phyloP scores from a whole-genome alignment of 148 eudicot genomes.

The Silene uniflora region DNA sequence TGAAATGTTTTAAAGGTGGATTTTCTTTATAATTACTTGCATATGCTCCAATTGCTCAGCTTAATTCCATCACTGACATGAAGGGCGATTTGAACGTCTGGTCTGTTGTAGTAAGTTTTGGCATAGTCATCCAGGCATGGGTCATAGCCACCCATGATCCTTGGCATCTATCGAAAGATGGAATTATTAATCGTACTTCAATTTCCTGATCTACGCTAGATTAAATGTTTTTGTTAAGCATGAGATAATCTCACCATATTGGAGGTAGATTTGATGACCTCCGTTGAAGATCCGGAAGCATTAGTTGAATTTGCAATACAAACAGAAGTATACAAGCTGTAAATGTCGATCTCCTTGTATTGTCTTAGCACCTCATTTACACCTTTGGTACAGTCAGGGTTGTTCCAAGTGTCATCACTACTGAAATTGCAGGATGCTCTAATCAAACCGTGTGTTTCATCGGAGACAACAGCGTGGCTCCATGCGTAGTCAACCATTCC shows the following conservation, averaged over 20 bases:
- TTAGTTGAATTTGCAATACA: slow-evolving; percentile 45
- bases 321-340: slow-evolving; percentile 74
- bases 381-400: slow-evolving; percentile 43
- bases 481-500: slow-evolving; percentile 91
- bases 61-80: slow-evolving; percentile 56
- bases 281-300: slow-evolving; percentile 16
- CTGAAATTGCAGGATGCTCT: slow-evolving; percentile 56
- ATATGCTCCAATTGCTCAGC: slow-evolving; percentile 67
- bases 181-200: too few species aligned
- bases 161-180: slow-evolving; percentile 61
- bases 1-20: not conserved
- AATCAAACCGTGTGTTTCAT: slow-evolving; percentile 70
- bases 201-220: not conserved
- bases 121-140: slow-evolving; percentile 85
- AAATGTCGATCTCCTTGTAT: slow-evolving; percentile 79
- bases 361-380: slow-evolving; percentile 62
- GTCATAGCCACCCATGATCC: slow-evolving; percentile 80
- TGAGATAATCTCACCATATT: slow-evolving; percentile 59
- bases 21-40: slow-evolving; percentile 61
- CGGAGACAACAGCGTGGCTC: slow-evolving; percentile 92
- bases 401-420: slow-evolving; percentile 58
- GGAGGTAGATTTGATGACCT: slow-evolving; percentile 44
- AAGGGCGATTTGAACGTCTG: slow-evolving; percentile 82
- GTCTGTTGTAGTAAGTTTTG: slow-evolving; percentile 59
- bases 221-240: not conserved